phyloP scores from a whole-genome alignment of 371 early-diverging fungal species.

The Apophysomyces ossiformis region DNA sequence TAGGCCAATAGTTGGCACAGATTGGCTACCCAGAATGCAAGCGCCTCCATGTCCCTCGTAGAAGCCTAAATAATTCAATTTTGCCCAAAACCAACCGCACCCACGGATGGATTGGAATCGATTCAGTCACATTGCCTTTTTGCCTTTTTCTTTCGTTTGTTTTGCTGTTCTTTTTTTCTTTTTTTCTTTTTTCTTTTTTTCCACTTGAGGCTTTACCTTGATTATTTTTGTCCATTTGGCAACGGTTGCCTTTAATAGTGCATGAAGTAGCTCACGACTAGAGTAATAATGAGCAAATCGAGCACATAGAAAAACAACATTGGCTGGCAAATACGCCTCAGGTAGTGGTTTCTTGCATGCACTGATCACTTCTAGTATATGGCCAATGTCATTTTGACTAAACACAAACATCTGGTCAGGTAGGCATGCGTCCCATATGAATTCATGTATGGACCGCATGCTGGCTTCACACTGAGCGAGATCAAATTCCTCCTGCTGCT shows the following conservation, averaged over 20 bases:
- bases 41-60: conserved; percentile 27
- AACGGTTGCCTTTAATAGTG: conserved; percentile 60
- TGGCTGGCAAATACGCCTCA: conserved; percentile 75
- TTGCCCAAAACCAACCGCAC: background rate
- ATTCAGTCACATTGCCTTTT: background rate
- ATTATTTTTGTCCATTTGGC: conserved; percentile 55
- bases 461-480: conserved; percentile 27
- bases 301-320: conserved; percentile 84
- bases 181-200: background rate
- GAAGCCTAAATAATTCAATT: conserved; percentile 20
- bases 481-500: conserved; percentile 25
- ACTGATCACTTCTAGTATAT: conserved; percentile 70
- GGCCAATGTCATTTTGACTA: conserved; percentile 62
- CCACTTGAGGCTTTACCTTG: conserved; percentile 39
- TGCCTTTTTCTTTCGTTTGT: background rate
- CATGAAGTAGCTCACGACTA: conserved; percentile 67
- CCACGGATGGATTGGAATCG: background rate
- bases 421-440: conserved; percentile 75
- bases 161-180: conserved; percentile 23
- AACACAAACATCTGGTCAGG: conserved; percentile 93
- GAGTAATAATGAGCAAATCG: conserved; percentile 83
- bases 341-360: conserved; percentile 51
- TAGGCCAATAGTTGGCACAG: conserved; percentile 74
- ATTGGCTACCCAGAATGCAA: conserved; percentile 86
- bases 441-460: conserved; percentile 47